phyloP scores from a whole-genome alignment of 2,329 filamentous ascomycete species.

The Diplodia seriata region DNA sequence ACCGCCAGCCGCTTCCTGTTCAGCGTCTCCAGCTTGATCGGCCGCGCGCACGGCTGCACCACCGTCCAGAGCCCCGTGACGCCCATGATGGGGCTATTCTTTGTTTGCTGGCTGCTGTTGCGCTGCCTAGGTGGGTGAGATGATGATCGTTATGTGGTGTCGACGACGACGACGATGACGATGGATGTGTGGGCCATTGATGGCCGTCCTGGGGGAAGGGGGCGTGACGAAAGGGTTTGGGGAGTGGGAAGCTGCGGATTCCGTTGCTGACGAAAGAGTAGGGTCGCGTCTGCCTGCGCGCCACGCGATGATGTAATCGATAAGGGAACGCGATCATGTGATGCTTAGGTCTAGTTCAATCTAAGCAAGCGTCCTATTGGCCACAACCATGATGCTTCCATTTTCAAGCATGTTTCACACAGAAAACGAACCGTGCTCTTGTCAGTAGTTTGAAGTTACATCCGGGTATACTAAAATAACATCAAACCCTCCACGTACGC shows the following conservation, averaged over 20 bases:
- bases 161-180: not conserved
- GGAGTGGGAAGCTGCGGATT: not conserved
- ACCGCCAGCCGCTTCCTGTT: constrained; percentile 96
- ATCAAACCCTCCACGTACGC: too few species aligned
- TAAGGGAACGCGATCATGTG: constrained; percentile 23
- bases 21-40: constrained; percentile 93
- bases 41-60: constrained; percentile 90
- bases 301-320: constrained; percentile 31
- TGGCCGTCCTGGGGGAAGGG: not conserved
- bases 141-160: not conserved
- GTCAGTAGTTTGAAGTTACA: too few species aligned
- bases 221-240: not conserved
- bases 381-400: too few species aligned
- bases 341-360: not conserved
- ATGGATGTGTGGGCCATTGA: constrained; percentile 1
- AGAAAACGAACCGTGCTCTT: too few species aligned
- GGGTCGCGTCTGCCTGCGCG: constrained; percentile 27
- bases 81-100: constrained; percentile 70
- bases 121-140: not conserved
- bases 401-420: too few species aligned
- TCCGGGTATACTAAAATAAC: too few species aligned
- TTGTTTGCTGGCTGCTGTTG: too few species aligned
- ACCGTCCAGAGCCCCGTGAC: constrained; percentile 98
- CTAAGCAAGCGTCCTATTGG: too few species aligned
- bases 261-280: not conserved